phyloP scores from a whole-genome alignment of 352 stramenopile species.

The Globisporangium barbulae region DNA sequence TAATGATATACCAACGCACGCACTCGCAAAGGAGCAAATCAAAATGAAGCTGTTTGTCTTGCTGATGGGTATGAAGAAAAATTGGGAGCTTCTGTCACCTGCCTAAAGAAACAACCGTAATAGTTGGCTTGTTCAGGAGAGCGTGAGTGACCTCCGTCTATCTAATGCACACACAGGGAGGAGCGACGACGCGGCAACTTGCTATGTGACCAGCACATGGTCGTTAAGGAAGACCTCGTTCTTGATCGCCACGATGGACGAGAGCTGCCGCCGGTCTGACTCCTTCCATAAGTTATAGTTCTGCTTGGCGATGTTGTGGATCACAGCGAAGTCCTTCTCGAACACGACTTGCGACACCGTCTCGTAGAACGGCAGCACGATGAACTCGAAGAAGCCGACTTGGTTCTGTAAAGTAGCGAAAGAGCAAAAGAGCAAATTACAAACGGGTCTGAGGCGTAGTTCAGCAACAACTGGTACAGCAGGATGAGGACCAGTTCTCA shows the following conservation, averaged over 20 bases:
- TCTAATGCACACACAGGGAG: neutral
- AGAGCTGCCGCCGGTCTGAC: constrained; percentile 69
- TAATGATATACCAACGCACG: no score
- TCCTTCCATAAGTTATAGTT: constrained; percentile 88
- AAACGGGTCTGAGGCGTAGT: no score
- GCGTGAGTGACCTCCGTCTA: neutral
- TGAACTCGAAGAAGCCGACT: constrained; percentile 87
- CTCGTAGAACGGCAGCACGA: constrained; percentile 80
- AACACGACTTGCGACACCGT: constrained; percentile 78
- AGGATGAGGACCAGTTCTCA: neutral
- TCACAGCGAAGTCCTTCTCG: constrained; percentile 58
- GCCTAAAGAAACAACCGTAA: no score
- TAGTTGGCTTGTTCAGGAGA: neutral
- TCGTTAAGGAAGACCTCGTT: constrained; percentile 75
- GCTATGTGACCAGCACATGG: constrained; percentile 43
- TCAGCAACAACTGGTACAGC: no score
- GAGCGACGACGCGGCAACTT: neutral
- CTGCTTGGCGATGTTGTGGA: constrained; percentile 75
- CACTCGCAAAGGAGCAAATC: neutral
- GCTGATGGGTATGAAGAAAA: neutral
- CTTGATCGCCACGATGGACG: constrained; percentile 80
- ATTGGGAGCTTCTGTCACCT: neutral
- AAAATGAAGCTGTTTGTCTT: neutral
- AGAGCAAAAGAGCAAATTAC: constrained; percentile 11
- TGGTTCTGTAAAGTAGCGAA: constrained; percentile 46